Evolutionary conservation across 768 basidiomycete species (phyloP).

Genomic region (Gloeostereum incarnatum): DNA sequence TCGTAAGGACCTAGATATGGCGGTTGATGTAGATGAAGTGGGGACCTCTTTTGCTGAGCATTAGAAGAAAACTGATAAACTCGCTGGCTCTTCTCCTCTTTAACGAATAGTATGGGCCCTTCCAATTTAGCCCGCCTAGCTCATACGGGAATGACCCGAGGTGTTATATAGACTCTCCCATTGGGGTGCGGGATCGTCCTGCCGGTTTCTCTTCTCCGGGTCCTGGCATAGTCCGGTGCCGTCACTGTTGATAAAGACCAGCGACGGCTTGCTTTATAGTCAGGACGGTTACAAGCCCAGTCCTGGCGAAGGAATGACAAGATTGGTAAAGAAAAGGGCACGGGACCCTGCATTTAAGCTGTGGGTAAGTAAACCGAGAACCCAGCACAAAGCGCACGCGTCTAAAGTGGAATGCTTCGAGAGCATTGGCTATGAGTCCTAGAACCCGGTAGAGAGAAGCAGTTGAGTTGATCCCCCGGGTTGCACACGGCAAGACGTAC

Average conservation of each 20-base stretch:
- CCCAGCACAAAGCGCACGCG: too few species aligned
- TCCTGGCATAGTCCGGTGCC: too few species aligned
- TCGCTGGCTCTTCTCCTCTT: conserved; percentile 69
- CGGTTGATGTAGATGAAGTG: conserved; percentile 62
- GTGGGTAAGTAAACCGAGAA: too few species aligned
- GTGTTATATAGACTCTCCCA: conserved; percentile 50
- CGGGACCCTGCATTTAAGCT: conserved; percentile 68
- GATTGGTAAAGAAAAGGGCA: conserved; percentile 83
- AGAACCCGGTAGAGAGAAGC: too few species aligned
- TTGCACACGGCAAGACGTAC: conserved; percentile 24
- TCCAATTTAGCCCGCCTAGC: conserved; percentile 42
- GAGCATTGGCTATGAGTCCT: too few species aligned
- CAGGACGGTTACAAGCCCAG: too few species aligned
- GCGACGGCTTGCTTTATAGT: too few species aligned
- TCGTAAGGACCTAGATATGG: conserved; percentile 50
- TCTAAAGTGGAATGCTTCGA: too few species aligned
- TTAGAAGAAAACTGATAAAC: conserved; percentile 12
- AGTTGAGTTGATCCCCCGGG: not conserved
- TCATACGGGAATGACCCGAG: conserved; percentile 75
- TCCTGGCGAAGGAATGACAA: conserved; percentile 31
- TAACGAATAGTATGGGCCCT: conserved; percentile 64
- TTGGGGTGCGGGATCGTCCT: conserved; percentile 70
- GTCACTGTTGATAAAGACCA: too few species aligned
- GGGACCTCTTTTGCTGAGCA: not conserved
- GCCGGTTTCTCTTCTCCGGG: conserved; percentile 22